Evolutionary conservation across 2,329 filamentous ascomycete species (phyloP), one percentile per base, ranked within the genome.

Genomic region (Epichloe brachyelytri): DNA sequence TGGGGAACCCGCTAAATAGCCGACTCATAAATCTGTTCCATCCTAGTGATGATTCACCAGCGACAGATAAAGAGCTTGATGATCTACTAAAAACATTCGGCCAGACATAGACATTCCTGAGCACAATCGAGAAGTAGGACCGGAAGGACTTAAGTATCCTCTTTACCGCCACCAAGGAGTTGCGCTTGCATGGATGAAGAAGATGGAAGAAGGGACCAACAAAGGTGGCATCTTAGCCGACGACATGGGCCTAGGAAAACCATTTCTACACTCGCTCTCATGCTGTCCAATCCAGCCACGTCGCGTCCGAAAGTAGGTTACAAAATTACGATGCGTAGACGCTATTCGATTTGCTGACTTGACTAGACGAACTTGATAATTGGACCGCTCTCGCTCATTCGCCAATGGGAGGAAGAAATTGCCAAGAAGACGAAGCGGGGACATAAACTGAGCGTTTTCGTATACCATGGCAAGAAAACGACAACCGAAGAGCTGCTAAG

Each of bases 241-340:
- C 63, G 89, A 95, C 60, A 96, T 95, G 90, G 89, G 89, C 3
- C 68, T 95, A 10, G 89, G 17, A 95, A 95, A 69, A 95, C 90
- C 0, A 83, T 95, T 22, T 88, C 91, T 54, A 83, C 86, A 5
- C 72, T 96, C 20, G 79, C 89, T 4, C 74, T 95, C 43, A 85
- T 95, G 58, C 72, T 88, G 12, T 77, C 79, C 5, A 76, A 82
- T 5, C 82, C 76, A n/a, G 79, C 85, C 0, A 65, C 70, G 0
- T 74, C 55, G 14, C 59, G 62, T 34, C 62, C 64, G 17, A 69
- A 69, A 57, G 64, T 66, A 43, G 50, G 59, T 56, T 34, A 61
- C 56, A n/a, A 39, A 19, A 7, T 12, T 40, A 10, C 43, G 12
- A 51, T 71, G 70, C 11, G 15, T n/a, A 52, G 54, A 80, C 85